Base-by-base conservation (phyloP, 2,329 filamentous ascomycete genomes). In the Verticillium dahliae region DNA sequence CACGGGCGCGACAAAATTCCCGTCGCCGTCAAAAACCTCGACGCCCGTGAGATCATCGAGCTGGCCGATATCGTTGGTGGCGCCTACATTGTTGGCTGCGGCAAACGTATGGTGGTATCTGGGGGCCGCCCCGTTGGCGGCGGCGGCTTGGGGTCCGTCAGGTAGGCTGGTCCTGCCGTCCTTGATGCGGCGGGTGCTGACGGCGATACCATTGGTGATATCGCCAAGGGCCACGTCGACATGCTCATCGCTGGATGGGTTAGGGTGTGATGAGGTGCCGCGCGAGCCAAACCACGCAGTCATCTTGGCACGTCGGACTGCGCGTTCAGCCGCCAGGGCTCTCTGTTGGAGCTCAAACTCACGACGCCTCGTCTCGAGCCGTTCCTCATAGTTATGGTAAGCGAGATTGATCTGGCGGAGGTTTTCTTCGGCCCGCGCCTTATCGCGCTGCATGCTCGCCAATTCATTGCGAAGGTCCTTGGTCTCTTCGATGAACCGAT, bases 1-100 rank as follows among this genome's bases (percentile, higher is more conserved):
- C 35, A 81, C 65, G 7, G 69, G 65, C 2, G 76, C 78, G 31
- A 81, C 69, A 11, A 75, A 62, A 2, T 69, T 69, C 14, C 76
- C 78, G 5, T 75, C 71, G 0, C 71, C 67, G 61, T 76, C 73
- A 33, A 73, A 64, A 2, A 81, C 70, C 41, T 77, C 66, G 5
- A 75, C 73, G 1, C 56, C 56, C 14, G 56, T 58, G n/a, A 52
- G 45, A 11, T 52, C 15, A 18, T 52, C 45, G 13, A 52, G 45
- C 45, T 52, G 45, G 18, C 45, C 45, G 18, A 52, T 52, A 3
- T 52, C 45, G 11, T 52, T 52, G 45, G 22, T 52, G 45, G 18
- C 6, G 35, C 35, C 35, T 2, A 13, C 45, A 22, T 52, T 52
- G 18, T 52, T 52, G 45, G 18, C 18, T 11, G 45, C 45, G 18